Percentiles rank a stretch among this genome's conserved stretches.
Evolutionary conservation across 345 rosid species (phyloP).

Genomic region (Gossypium ekmanianum): DNA sequence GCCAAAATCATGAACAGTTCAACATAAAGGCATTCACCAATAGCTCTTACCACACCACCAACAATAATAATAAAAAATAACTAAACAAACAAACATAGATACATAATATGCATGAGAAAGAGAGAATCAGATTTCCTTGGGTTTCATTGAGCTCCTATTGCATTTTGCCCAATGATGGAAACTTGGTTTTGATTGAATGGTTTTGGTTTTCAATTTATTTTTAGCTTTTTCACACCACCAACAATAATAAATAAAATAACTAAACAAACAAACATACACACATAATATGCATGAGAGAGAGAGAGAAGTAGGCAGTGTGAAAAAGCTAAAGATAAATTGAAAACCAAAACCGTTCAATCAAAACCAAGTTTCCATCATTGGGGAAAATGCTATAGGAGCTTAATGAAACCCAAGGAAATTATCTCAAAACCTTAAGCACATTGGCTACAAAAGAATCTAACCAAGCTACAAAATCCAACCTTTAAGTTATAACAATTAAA

Average conservation of each 20-base stretch:
- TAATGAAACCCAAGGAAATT: not conserved
- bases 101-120: too few species aligned
- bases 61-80: too few species aligned
- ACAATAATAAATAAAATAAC: too few species aligned
- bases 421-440: not conserved
- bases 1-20: not conserved
- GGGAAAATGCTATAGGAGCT: slow-evolving; percentile 6
- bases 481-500: not conserved
- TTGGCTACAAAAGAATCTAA: not conserved
- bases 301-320: not conserved
- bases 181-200: too few species aligned
- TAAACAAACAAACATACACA: not conserved
- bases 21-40: not conserved
- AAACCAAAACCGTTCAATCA: slow-evolving; percentile 1
- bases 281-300: not conserved
- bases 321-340: slow-evolving; percentile 4
- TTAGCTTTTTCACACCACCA: too few species aligned
- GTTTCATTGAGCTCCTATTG: too few species aligned
- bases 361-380: slow-evolving; percentile 20
- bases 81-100: too few species aligned
- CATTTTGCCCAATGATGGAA: too few species aligned
- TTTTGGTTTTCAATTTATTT: too few species aligned
- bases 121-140: too few species aligned
- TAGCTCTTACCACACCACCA: not conserved
- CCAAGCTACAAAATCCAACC: not conserved